phyloP scores from a whole-genome alignment of 2,329 filamentous ascomycete species.

The Xylariaceae sp. region DNA sequence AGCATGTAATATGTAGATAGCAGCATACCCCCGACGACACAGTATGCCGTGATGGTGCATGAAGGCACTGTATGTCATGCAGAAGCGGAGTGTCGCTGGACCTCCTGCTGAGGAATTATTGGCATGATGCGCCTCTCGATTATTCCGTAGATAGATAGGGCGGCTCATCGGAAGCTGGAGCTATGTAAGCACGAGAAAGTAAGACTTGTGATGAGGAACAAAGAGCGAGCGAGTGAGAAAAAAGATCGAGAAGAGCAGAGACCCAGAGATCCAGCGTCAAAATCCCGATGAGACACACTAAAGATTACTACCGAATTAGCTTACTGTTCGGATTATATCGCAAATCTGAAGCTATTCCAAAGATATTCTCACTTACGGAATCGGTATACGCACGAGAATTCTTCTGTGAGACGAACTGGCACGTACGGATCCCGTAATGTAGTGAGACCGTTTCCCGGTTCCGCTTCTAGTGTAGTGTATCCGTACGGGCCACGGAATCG shows the following conservation, averaged over 20 bases:
- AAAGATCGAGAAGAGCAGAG: no score
- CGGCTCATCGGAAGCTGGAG: background rate
- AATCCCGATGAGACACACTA: background rate
- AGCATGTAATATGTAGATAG: background rate
- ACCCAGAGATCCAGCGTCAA: background rate
- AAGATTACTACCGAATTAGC: background rate
- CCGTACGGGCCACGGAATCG: background rate
- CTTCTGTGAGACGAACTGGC: background rate
- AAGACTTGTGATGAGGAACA: no score
- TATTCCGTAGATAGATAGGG: background rate
- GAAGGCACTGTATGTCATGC: background rate
- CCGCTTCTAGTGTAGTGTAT: background rate
- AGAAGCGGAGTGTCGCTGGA: background rate
- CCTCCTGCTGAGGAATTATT: background rate
- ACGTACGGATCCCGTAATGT: background rate
- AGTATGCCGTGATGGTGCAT: background rate
- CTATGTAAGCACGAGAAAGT: no score
- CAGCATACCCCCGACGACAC: background rate
- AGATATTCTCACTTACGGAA: no score
- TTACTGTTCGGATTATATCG: background rate
- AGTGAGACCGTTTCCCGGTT: background rate
- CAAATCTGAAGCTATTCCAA: no score
- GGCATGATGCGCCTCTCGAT: background rate
- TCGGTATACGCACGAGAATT: no score
- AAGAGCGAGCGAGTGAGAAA: no score